These are phyloP conservation scores for Tolypocladium amazonense DNA, from an alignment of 2,329 filamentous ascomycete species.

Conservation along the genomic window DNA sequence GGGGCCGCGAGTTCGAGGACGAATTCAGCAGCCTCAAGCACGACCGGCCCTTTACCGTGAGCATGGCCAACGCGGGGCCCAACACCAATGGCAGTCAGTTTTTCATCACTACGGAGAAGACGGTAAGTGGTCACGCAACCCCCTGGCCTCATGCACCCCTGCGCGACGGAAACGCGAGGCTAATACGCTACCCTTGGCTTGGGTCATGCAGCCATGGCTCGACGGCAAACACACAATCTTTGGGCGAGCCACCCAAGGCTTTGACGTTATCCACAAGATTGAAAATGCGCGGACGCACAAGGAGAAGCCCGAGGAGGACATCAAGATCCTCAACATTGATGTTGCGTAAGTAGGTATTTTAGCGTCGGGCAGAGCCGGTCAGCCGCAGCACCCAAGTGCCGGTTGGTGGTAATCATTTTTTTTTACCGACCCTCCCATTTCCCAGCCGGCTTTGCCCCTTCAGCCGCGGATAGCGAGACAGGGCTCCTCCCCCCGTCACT, in stretches of 20 bases:
- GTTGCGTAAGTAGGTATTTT: constrained; percentile 26
- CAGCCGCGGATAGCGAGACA: constrained; percentile 1
- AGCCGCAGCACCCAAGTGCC: not conserved
- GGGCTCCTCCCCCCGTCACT: not conserved
- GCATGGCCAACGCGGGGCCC: constrained; percentile 95
- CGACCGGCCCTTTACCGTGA: constrained; percentile 91
- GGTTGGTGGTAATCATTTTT: not conserved
- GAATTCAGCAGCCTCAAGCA: constrained; percentile 88
- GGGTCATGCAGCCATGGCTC: constrained; percentile 59
- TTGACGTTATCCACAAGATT: constrained; percentile 93
- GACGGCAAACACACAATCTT: constrained; percentile 97
- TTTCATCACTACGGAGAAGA: constrained; percentile 96
- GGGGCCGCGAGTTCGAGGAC: constrained; percentile 91
- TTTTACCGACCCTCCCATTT: not conserved
- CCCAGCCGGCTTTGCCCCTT: not conserved
- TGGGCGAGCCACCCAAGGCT: constrained; percentile 75
- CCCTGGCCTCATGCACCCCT: not conserved
- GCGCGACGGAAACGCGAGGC: not conserved
- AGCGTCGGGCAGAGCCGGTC: not conserved
- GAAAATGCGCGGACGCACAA: constrained; percentile 78
- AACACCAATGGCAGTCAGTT: constrained; percentile 96
- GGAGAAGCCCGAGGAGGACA: constrained; percentile 94
- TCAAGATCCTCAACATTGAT: constrained; percentile 90
- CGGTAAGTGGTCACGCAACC: constrained; percentile 39
- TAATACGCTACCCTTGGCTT: not conserved